Percentiles rank a stretch among this genome's conserved stretches.
Conservation (phyloP, 441 rosid genomes). For the Biscutella laevigata region DNA sequence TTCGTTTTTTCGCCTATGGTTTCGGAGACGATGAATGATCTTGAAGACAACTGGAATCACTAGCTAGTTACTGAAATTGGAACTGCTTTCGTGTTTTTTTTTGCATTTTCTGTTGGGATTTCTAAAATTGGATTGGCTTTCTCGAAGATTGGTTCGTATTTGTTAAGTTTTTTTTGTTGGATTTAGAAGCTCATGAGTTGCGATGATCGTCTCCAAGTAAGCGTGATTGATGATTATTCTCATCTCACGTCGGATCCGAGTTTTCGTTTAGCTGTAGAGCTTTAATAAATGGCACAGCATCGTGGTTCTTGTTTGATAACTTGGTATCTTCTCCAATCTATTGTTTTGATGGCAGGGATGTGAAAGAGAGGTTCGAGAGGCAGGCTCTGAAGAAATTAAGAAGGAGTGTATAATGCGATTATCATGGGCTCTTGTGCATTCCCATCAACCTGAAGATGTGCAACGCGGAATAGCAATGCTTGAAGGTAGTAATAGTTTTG, state of each 20-base stretch:
- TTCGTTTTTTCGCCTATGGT: not conserved
- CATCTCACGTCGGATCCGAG: not conserved
- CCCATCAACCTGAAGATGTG: conserved; percentile 62
- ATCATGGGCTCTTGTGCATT: conserved; percentile 96
- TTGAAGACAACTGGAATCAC: not conserved
- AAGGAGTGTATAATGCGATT: conserved; percentile 68
- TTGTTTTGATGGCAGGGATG: conserved; percentile 45
- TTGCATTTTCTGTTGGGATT: not conserved
- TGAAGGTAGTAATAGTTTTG: conserved; percentile 60
- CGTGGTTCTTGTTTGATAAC: not conserved
- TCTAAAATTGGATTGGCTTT: conserved; percentile 6
- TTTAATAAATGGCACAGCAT: not conserved
- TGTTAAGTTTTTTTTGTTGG: not conserved
- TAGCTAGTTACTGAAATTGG: not conserved
- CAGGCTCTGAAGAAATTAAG: conserved; percentile 48
- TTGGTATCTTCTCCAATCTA: not conserved
- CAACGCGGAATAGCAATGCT: conserved; percentile 94
- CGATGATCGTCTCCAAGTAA: not conserved
- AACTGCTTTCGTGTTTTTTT: not conserved
- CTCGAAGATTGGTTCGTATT: not conserved
- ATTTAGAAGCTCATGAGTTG: not conserved
- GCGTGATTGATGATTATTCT: not conserved
- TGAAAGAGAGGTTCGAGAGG: conserved; percentile 69
- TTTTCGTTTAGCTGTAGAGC: too few relatives aligned
- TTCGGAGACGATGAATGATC: not conserved